These are phyloP conservation scores for Trypanosoma platydactyli DNA, from an alignment of 208 protist species.

Conservation along the genomic window DNA sequence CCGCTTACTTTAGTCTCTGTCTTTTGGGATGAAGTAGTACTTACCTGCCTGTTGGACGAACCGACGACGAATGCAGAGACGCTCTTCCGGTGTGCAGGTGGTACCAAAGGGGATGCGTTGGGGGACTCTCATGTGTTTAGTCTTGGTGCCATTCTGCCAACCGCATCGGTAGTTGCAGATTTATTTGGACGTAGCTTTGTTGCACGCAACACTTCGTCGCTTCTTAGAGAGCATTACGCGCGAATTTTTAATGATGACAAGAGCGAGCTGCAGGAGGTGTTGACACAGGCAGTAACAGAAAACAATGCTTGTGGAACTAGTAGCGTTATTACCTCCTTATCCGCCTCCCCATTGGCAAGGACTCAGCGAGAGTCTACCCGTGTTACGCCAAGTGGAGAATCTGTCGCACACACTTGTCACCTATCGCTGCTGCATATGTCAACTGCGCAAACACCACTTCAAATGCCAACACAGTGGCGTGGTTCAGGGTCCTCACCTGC, in stretches of 20 bases:
- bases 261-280: constrained; percentile 12
- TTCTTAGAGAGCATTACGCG: constrained; percentile 42
- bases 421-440: background rate
- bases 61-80: constrained; percentile 12
- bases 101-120: constrained; percentile 13
- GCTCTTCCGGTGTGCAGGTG: constrained; percentile 12
- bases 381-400: background rate
- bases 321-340: background rate
- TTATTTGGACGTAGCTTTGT: constrained; percentile 62
- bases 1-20: constrained; percentile 68
- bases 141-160: constrained; percentile 66
- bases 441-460: background rate
- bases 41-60: constrained; percentile 59
- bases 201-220: constrained; percentile 54
- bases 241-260: constrained; percentile 19
- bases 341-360: background rate
- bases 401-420: background rate
- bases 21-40: constrained; percentile 63
- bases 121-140: constrained; percentile 41
- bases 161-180: constrained; percentile 51
- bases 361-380: background rate
- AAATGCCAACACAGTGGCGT: background rate
- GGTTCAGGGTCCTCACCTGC: background rate
- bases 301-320: background rate
- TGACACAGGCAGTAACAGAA: background rate